phyloP scores from a whole-genome alignment of 2,329 filamentous ascomycete species.

The Fusarium nisikadoi region DNA sequence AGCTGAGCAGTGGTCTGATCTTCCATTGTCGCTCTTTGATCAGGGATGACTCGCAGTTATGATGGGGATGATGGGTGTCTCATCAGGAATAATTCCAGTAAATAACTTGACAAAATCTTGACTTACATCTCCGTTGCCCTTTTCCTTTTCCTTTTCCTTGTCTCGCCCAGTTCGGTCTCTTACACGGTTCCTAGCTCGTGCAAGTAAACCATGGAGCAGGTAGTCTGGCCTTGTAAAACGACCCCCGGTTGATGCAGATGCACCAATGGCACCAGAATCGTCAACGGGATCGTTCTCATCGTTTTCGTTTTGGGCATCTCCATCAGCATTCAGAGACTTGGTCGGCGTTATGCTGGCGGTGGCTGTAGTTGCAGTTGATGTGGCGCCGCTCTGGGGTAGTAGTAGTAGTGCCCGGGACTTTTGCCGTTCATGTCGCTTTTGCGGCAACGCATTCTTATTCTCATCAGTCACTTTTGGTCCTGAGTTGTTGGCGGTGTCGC shows the following conservation, averaged over 20 bases:
- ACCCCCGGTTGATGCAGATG: slow-evolving; percentile 18
- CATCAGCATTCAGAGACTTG: not conserved
- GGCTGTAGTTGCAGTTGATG: not conserved
- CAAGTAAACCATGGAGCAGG: slow-evolving; percentile 36
- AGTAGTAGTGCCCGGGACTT: slow-evolving; percentile 20
- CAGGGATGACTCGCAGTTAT: slow-evolving; percentile 10
- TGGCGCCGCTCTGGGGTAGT: slow-evolving; percentile 28
- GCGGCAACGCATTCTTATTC: slow-evolving; percentile 25
- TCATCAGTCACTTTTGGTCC: slow-evolving; percentile 1
- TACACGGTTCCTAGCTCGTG: slow-evolving; percentile 39
- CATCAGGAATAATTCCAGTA: slow-evolving; percentile 1
- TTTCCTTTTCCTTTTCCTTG: not conserved
- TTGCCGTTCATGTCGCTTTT: slow-evolving; percentile 24
- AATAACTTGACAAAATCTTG: slow-evolving; percentile 1
- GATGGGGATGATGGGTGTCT: slow-evolving; percentile 2
- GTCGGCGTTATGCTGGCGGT: slow-evolving; percentile 3
- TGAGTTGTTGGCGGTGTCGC: slow-evolving; percentile 18
- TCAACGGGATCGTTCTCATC: slow-evolving; percentile 6
- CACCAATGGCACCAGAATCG: slow-evolving; percentile 22
- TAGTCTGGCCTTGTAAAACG: slow-evolving; percentile 37
- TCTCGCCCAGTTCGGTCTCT: slow-evolving; percentile 33
- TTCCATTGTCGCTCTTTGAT: slow-evolving; percentile 5
- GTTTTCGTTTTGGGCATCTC: not conserved
- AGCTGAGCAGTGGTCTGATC: slow-evolving; percentile 40
- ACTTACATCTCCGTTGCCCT: slow-evolving; percentile 38